Conservation (phyloP, 2,329 filamentous ascomycete genomes). For the Lomentospora prolificans region DNA sequence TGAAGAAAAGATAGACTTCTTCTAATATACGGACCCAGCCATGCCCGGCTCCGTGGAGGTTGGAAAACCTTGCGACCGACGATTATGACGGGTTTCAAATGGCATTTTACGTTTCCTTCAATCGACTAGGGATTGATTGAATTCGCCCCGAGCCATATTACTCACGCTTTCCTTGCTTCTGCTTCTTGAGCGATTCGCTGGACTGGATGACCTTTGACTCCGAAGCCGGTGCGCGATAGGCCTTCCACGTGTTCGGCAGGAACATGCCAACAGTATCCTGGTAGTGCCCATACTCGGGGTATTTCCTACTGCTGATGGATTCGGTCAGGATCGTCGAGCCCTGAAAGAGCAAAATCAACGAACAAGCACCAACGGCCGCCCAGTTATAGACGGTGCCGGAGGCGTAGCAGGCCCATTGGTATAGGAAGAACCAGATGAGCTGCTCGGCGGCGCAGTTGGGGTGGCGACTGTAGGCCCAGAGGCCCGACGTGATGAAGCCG, state of each 20-base stretch:
- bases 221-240: constrained; percentile 29
- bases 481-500: constrained; percentile 73
- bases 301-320: constrained; percentile 68
- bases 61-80: too few relatives aligned
- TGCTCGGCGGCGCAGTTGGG: constrained; percentile 95
- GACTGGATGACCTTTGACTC: constrained; percentile 38
- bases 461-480: constrained; percentile 84
- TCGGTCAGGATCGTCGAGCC: constrained; percentile 85
- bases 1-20: constrained; percentile 9
- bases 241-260: constrained; percentile 47
- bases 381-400: constrained; percentile 67
- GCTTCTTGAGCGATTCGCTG: constrained; percentile 37
- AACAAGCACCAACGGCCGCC: constrained; percentile 59
- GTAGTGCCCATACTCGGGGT: constrained; percentile 79
- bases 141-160: not conserved
- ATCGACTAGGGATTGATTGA: not conserved
- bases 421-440: constrained; percentile 76
- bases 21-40: not conserved
- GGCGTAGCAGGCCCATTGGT: constrained; percentile 76
- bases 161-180: constrained; percentile 20
- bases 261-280: constrained; percentile 77
- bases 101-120: not conserved
- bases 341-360: constrained; percentile 75
- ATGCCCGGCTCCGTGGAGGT: too few relatives aligned
- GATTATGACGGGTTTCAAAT: too few relatives aligned